Base-by-base conservation (phyloP, 352 stramenopile genomes). In the Pythium oligandrum region DNA sequence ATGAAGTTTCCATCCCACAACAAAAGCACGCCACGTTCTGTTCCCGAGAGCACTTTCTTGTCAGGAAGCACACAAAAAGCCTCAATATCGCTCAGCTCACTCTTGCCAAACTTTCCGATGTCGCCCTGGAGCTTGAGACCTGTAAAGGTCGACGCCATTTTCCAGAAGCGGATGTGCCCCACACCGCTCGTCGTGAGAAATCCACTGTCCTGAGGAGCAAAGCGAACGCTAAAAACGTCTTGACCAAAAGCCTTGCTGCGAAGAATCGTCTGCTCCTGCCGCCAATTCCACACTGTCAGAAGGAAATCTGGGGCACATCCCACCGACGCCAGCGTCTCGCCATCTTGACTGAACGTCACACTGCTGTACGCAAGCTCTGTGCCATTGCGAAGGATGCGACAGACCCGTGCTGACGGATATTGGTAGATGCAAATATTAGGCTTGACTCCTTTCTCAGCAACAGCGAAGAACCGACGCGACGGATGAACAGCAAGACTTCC, bases 1-100 rank as follows among this genome's bases (percentile, higher is more conserved):
- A 98, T 98, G 54, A 98, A 98, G 59, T 97, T 90, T 7, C 92
- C 94, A 44, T 98, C 94, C 94, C 94, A 98, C 8, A 98, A 66
- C 34, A 98, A 60, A 34, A 98, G 61, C 37, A 86, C 73, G 17
- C 90, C 90, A 11, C 74, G 74, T 55, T 97, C 90, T 0, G 83
- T 94, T 1, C 84, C 85, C 37, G 80, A 94, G n/a, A 97, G 70
- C 44, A 94, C 89, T 62, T 98, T 98, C 44, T 94, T 95, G 57
- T 98, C 91, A 3, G 92, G 94, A n/a, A 98, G 66, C 36, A 96
- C 88, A 46, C 84, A 96, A 58, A 98, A 98, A 6, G 85, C 86
- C 53, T 90, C 81, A 35, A 98, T 86, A 67, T 98, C 94, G 42
- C 76, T 96, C 11, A 98, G 74, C 57, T 98, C 94, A 30, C 90